These are phyloP conservation scores for Simplicillium aogashimaense DNA, from an alignment of 2,329 filamentous ascomycete species.

Conservation along the genomic window DNA sequence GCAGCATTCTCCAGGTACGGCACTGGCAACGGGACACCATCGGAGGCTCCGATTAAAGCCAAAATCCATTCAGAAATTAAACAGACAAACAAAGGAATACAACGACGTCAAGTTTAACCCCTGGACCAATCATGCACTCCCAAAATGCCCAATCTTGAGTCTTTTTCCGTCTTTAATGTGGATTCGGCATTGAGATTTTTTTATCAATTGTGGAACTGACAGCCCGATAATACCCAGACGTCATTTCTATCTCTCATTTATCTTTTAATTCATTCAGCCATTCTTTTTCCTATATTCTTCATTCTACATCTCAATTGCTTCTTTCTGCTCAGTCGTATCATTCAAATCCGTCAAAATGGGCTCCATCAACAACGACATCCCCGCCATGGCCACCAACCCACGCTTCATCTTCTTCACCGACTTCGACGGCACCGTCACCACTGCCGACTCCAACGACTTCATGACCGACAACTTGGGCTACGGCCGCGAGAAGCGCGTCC, in stretches of 20 bases:
- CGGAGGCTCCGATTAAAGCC: too few species aligned
- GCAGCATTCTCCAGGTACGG: too few species aligned
- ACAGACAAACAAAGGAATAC: too few species aligned
- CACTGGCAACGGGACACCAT: too few species aligned
- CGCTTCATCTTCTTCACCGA: slow-evolving; percentile 98
- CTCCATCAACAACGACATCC: slow-evolving; percentile 32
- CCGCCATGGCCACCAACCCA: slow-evolving; percentile 57
- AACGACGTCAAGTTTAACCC: too few species aligned
- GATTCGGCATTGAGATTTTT: not conserved
- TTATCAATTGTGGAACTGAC: slow-evolving; percentile 6
- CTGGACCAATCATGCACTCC: too few species aligned
- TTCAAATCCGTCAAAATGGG: slow-evolving; percentile 25
- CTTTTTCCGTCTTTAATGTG: too few species aligned
- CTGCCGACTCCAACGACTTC: slow-evolving; percentile 54
- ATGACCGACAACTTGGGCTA: slow-evolving; percentile 90
- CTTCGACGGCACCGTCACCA: slow-evolving; percentile 93
- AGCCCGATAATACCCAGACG: not conserved
- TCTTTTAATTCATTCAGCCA: not conserved
- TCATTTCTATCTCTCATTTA: not conserved
- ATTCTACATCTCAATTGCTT: not conserved
- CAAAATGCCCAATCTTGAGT: too few species aligned
- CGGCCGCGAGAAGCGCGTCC: slow-evolving; percentile 58
- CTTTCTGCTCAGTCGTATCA: not conserved
- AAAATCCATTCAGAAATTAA: too few species aligned
- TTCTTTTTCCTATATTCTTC: not conserved